Percentiles rank a stretch among this genome's conserved stretches.
These are phyloP conservation scores for Musa acuminata DNA, from an alignment of 176 grass and related monocot genomes.

Conservation along the genomic window DNA sequence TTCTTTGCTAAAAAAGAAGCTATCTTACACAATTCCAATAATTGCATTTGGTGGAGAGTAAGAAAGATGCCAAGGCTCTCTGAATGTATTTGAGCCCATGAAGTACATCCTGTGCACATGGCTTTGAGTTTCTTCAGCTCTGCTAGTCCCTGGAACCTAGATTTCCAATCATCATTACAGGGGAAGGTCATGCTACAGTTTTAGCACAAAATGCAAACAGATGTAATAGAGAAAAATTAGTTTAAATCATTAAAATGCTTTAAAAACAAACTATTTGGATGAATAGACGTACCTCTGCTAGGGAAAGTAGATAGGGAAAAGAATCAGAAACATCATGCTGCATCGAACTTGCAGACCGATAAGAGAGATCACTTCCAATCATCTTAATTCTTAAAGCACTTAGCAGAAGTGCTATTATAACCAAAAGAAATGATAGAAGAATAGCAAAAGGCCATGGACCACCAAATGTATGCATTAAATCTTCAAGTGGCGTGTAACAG, in stretches of 20 bases:
- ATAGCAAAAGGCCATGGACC: slow-evolving; percentile 86
- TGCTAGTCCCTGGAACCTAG: slow-evolving; percentile 89
- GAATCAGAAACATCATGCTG: slow-evolving; percentile 71
- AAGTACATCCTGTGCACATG: slow-evolving; percentile 97
- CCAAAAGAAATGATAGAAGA: slow-evolving; percentile 57
- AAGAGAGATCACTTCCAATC: slow-evolving; percentile 57
- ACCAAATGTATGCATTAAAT: slow-evolving; percentile 83
- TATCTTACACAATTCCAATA: slow-evolving; percentile 95
- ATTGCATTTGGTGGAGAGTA: slow-evolving; percentile 95
- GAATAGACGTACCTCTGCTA: slow-evolving; percentile 62
- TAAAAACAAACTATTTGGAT: neutral
- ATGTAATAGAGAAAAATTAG: neutral
- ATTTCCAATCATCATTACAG: slow-evolving; percentile 21
- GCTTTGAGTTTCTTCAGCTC: slow-evolving; percentile 90
- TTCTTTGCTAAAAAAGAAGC: neutral
- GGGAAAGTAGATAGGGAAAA: slow-evolving; percentile 85
- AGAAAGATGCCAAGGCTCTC: slow-evolving; percentile 95
- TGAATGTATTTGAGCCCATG: slow-evolving; percentile 98
- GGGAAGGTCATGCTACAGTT: slow-evolving; percentile 21
- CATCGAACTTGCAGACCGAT: slow-evolving; percentile 57
- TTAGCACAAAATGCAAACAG: neutral
- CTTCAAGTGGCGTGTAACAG: slow-evolving; percentile 94
- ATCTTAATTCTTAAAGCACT: slow-evolving; percentile 94
- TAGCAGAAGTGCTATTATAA: slow-evolving; percentile 77
- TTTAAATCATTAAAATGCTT: neutral